Conservation (phyloP, 1,139 yeast genomes). For the Kodamaea plutei region DNA sequence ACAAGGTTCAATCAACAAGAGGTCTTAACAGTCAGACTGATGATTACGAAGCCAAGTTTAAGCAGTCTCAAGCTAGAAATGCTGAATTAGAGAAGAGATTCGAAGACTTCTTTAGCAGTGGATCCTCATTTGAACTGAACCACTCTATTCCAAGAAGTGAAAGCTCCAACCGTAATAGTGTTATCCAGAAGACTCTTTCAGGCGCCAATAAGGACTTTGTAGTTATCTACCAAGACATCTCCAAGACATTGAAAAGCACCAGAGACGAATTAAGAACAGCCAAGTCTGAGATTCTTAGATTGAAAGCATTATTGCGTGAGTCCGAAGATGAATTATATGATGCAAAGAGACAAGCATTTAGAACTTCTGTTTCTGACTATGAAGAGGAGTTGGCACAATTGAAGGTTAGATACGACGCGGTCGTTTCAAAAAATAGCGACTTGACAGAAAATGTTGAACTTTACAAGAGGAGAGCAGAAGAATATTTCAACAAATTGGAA, state of each 20-base stretch:
- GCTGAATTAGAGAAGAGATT: slow-evolving; percentile 32
- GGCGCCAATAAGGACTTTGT: slow-evolving; percentile 44
- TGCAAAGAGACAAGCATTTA: slow-evolving; percentile 32
- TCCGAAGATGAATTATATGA: slow-evolving; percentile 46
- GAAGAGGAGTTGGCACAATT: slow-evolving; percentile 41
- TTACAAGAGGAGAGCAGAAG: slow-evolving; percentile 71
- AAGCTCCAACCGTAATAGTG: slow-evolving; percentile 35
- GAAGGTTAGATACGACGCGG: slow-evolving; percentile 51
- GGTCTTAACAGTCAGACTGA: slow-evolving; percentile 29
- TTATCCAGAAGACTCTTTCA: slow-evolving; percentile 24
- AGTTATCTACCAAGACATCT: slow-evolving; percentile 53
- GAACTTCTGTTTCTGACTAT: slow-evolving; percentile 35
- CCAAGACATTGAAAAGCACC: slow-evolving; percentile 45
- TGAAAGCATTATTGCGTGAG: slow-evolving; percentile 47
- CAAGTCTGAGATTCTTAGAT: slow-evolving; percentile 48
- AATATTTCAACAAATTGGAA: slow-evolving; percentile 69
- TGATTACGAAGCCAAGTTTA: slow-evolving; percentile 37
- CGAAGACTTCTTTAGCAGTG: slow-evolving; percentile 20
- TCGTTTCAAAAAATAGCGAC: slow-evolving; percentile 49
- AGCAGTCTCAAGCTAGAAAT: slow-evolving; percentile 34
- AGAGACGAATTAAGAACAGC: slow-evolving; percentile 49
- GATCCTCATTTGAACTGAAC: slow-evolving; percentile 10
- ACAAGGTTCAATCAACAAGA: slow-evolving; percentile 39
- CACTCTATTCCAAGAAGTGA: slow-evolving; percentile 28
- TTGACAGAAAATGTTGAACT: slow-evolving; percentile 52